Evolutionary conservation across 2,329 filamentous ascomycete species (phyloP).

Genomic region (Colletotrichum liriopes): DNA sequence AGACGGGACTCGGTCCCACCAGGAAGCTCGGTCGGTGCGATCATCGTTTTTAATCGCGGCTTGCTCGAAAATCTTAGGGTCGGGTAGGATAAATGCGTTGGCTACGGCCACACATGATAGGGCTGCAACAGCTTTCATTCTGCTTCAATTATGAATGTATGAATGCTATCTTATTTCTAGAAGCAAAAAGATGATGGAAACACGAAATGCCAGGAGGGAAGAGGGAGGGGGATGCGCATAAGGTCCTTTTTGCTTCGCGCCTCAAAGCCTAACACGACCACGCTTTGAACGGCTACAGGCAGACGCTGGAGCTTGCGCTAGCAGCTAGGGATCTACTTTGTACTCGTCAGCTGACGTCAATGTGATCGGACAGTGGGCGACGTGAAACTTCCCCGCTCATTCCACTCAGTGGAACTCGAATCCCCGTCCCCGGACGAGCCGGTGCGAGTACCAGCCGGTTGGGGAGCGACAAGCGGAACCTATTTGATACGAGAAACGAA

Average conservation of each 20-base stretch:
- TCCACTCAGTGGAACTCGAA: conserved; percentile 8
- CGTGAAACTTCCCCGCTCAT: conserved; percentile 36
- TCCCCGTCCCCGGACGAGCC: conserved; percentile 29
- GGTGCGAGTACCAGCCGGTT: conserved; percentile 22
- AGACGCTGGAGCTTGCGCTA: conserved; percentile 18
- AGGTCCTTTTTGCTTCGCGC: conserved; percentile 21
- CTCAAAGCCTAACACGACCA: conserved; percentile 1
- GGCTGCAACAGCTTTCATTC: conserved; percentile 64
- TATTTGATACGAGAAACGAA: not conserved
- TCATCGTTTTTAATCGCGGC: conserved; percentile 53
- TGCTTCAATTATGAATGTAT: conserved; percentile 3
- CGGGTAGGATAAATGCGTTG: conserved; percentile 68
- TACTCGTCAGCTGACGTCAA: conserved; percentile 44
- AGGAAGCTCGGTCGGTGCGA: conserved; percentile 49
- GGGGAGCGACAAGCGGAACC: not conserved
- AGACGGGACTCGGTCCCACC: conserved; percentile 52
- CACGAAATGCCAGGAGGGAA: accelerated
- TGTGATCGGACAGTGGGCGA: conserved; percentile 33
- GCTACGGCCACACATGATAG: conserved; percentile 65
- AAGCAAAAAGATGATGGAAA: conserved; percentile 15
- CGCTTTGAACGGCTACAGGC: not conserved
- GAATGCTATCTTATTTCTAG: not conserved
- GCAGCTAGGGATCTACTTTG: conserved; percentile 24
- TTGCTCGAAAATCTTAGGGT: conserved; percentile 62
- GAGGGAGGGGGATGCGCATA: not conserved